A percentile compares a stretch with the other conserved stretches of the same genome.
phyloP scores from a whole-genome alignment of 2,329 filamentous ascomycete genomes.

The Emmonsia crescens region DNA sequence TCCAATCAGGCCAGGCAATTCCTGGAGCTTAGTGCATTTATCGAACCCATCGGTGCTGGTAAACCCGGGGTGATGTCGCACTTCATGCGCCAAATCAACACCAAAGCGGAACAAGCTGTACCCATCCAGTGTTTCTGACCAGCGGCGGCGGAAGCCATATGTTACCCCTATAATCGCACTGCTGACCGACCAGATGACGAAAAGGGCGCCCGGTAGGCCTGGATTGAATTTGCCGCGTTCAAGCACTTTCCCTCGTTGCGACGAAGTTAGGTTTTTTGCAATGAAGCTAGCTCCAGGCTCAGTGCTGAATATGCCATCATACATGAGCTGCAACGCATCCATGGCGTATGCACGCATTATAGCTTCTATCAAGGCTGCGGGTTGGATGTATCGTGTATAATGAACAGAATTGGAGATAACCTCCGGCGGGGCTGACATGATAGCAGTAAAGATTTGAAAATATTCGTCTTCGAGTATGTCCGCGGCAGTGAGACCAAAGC shows the following conservation, averaged over 20 bases:
- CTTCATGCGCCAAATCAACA: conserved; percentile 2
- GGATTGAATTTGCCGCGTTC: conserved; percentile 1
- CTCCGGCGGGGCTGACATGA: neutral
- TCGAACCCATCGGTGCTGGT: neutral
- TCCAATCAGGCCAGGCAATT: neutral
- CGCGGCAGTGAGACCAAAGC: neutral
- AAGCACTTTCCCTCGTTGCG: conserved; percentile 2
- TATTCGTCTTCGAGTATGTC: neutral
- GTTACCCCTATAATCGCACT: conserved; percentile 5
- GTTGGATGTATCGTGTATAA: neutral
- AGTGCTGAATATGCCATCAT: conserved; percentile 2
- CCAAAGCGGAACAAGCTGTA: conserved; percentile 11
- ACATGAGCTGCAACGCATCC: conserved; percentile 6
- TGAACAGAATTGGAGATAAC: conserved; percentile 1
- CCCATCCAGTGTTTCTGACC: conserved; percentile 10
- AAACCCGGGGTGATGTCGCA: neutral
- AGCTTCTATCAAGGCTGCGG: neutral
- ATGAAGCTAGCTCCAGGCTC: neutral
- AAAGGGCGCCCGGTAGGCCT: neutral
- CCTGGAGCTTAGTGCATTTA: neutral
- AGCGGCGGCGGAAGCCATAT: conserved; percentile 8
- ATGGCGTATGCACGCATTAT: conserved; percentile 8
- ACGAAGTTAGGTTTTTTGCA: conserved; percentile 2
- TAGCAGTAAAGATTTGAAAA: neutral
- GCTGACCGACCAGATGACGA: conserved; percentile 7